A percentile compares a stretch with the other conserved stretches of the same genome.
phyloP scores from a whole-genome alignment of 441 rosid genomes.

The Arabidopsis lyrata region DNA sequence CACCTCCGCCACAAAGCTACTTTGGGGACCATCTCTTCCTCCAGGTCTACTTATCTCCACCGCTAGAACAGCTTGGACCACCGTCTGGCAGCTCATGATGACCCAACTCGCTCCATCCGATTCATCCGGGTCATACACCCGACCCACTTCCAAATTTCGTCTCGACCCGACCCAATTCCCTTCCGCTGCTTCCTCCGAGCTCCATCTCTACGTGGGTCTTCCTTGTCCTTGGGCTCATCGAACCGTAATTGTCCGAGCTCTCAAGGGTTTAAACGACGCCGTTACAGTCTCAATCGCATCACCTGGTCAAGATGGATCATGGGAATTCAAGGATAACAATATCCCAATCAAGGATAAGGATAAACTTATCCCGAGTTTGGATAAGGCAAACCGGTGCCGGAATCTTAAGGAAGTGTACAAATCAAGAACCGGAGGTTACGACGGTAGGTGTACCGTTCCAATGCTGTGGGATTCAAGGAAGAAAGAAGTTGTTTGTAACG shows the following conservation, averaged over 20 bases:
- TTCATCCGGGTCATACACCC: conserved; percentile 75
- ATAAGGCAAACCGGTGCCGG: conserved; percentile 59
- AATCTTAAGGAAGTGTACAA: conserved; percentile 77
- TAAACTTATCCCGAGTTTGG: conserved; percentile 61
- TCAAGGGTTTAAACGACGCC: conserved; percentile 78
- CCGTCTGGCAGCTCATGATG: conserved; percentile 93
- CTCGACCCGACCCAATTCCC: conserved; percentile 45
- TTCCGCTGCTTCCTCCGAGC: conserved; percentile 45
- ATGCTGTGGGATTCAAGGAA: conserved; percentile 76
- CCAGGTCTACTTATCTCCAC: conserved; percentile 86
- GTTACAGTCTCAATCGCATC: conserved; percentile 72
- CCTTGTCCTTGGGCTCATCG: conserved; percentile 99
- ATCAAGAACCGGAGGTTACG: conserved; percentile 64
- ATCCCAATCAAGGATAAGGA: conserved; percentile 35
- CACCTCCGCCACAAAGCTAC: conserved; percentile 61
- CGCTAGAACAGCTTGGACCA: conserved; percentile 74
- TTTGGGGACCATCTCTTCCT: conserved; percentile 92
- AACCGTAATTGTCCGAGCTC: conserved; percentile 78
- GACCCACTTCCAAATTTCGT: conserved; percentile 80
- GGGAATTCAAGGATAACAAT: conserved; percentile 64
- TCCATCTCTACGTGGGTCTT: conserved; percentile 88
- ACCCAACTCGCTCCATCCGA: conserved; percentile 93
- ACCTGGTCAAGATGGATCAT: conserved; percentile 82
- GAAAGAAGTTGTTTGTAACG: conserved; percentile 79
- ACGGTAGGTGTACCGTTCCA: conserved; percentile 84